phyloP scores from a whole-genome alignment of 2,329 filamentous ascomycete species.

The Phialophora verrucosa region DNA sequence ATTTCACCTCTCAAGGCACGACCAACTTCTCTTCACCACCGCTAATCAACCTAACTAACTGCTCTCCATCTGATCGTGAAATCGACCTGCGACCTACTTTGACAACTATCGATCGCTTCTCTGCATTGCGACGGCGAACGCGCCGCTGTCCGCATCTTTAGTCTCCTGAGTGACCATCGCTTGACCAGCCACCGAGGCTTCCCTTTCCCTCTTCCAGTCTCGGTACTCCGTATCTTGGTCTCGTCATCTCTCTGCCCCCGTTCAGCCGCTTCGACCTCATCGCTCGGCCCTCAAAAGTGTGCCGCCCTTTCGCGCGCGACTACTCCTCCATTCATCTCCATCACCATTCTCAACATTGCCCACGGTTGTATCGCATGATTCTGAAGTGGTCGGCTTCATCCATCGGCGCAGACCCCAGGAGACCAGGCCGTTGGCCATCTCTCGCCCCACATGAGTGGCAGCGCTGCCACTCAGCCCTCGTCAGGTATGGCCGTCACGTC shows the following conservation, averaged over 20 bases:
- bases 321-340: conserved; percentile 11
- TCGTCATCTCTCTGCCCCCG: conserved; percentile 26
- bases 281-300: conserved; percentile 15
- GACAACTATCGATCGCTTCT: conserved; percentile 14
- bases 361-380: conserved; percentile 26
- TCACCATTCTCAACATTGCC: conserved; percentile 12
- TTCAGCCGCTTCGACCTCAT: conserved; percentile 21
- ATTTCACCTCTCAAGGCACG: conserved; percentile 11
- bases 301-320: conserved; percentile 25
- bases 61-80: conserved; percentile 10
- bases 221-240: conserved; percentile 15
- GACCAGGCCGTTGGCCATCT: conserved; percentile 35
- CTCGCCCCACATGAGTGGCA: conserved; percentile 42
- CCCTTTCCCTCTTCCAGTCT: conserved; percentile 1
- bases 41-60: conserved; percentile 22
- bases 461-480: conserved; percentile 38
- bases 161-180: conserved; percentile 13
- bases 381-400: conserved; percentile 12
- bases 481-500: conserved; percentile 34
- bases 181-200: conserved; percentile 18
- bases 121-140: conserved; percentile 17
- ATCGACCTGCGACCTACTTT: conserved; percentile 19
- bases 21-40: conserved; percentile 12
- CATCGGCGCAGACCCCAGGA: conserved; percentile 29
- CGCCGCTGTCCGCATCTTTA: conserved; percentile 19